Evolutionary conservation across 2,329 filamentous ascomycete genomes (phyloP).

Genomic region (Arthrobotrys pseudoclavata): DNA sequence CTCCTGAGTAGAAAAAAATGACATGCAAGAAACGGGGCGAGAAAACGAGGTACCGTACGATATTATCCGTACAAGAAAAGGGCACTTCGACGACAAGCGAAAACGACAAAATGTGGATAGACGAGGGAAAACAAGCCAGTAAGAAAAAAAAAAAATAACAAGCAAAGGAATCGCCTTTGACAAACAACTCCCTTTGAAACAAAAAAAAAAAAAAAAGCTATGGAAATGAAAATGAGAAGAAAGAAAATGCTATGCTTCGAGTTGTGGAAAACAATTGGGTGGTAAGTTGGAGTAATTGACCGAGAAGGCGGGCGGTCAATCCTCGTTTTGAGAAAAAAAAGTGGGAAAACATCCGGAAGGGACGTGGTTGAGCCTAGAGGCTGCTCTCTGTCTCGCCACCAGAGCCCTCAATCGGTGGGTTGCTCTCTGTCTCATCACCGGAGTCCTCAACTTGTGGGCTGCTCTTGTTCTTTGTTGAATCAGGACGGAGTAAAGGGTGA

Average conservation of each 20-base stretch:
- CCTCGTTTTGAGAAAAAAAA: no score
- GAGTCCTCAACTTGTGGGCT: no score
- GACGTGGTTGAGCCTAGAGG: no score
- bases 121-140: not conserved
- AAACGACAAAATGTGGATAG: not conserved
- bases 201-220: not conserved
- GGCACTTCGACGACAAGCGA: not conserved
- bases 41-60: not conserved
- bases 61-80: not conserved
- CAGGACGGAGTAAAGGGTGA: not conserved
- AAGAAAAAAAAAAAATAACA: no score
- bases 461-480: no score
- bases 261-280: not conserved
- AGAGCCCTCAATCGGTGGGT: no score
- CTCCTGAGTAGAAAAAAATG: not conserved
- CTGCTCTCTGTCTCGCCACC: no score
- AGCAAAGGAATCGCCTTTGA: not conserved
- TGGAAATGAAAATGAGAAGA: not conserved
- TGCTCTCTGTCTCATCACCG: no score
- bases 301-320: no score
- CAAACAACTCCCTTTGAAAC: not conserved
- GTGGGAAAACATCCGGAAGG: no score
- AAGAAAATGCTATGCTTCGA: not conserved
- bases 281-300: no score
- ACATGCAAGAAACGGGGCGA: not conserved